These are phyloP conservation scores for Penicillium parvum DNA, from an alignment of 495 filamentous ascomycete genomes.

Conservation along the genomic window DNA sequence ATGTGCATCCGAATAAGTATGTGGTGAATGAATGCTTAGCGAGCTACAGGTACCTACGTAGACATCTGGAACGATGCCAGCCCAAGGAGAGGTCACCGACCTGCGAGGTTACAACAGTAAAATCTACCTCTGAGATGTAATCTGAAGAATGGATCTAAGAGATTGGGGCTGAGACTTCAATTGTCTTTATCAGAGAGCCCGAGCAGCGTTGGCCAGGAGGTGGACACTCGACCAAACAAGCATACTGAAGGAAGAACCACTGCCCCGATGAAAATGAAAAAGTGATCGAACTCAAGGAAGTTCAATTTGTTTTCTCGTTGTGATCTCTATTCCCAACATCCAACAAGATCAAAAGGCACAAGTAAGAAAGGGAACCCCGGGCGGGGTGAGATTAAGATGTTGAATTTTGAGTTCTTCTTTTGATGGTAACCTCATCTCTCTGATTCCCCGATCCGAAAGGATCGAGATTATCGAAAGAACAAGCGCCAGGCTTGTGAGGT, in stretches of 20 bases:
- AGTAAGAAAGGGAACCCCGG: slow-evolving; percentile 5
- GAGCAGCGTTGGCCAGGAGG: no score
- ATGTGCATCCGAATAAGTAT: no score
- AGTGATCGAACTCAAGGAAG: not conserved
- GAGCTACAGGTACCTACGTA: no score
- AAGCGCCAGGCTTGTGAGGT: slow-evolving; percentile 19
- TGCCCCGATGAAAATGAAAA: slow-evolving; percentile 7
- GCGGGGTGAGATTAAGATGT: slow-evolving; percentile 28
- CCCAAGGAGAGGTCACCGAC: no score
- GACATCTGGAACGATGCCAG: no score
- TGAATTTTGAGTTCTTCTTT: slow-evolving; percentile 31
- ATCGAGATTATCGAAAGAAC: slow-evolving; percentile 2
- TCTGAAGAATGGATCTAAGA: no score
- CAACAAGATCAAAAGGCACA: slow-evolving; percentile 6
- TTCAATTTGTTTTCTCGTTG: slow-evolving; percentile 2
- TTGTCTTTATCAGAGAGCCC: not conserved
- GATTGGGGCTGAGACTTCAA: no score
- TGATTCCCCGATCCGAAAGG: not conserved
- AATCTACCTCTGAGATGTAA: no score
- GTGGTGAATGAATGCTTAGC: no score
- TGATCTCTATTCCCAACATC: slow-evolving; percentile 10
- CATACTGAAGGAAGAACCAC: slow-evolving; percentile 1
- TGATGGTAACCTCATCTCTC: slow-evolving; percentile 9
- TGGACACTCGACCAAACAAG: not conserved
- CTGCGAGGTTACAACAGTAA: no score